Percentiles rank a stretch among this genome's conserved stretches.
These are phyloP conservation scores for Geranium rotundifolium DNA, from an alignment of 345 rosid species.

Conservation along the genomic window DNA sequence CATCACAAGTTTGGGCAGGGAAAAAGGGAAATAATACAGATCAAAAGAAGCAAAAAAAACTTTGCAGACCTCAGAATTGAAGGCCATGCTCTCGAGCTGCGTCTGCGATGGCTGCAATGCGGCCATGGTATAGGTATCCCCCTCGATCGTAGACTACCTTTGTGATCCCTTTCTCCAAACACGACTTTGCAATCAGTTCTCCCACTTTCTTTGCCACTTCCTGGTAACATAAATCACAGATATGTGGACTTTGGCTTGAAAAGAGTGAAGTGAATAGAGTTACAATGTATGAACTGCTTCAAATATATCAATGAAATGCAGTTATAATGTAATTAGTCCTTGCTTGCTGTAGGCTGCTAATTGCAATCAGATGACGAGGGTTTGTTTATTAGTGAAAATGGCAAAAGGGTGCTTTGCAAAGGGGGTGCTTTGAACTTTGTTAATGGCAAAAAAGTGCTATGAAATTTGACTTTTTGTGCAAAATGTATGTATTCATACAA, in stretches of 20 bases:
- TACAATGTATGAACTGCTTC: too few species aligned
- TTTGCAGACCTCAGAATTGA: slow-evolving; percentile 35
- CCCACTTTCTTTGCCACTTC: slow-evolving; percentile 92
- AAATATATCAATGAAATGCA: too few species aligned
- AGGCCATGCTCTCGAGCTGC: slow-evolving; percentile 86
- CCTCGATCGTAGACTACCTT: slow-evolving; percentile 88
- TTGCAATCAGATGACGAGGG: too few species aligned
- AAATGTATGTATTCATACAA: too few species aligned
- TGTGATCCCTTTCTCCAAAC: slow-evolving; percentile 81
- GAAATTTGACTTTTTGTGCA: too few species aligned
- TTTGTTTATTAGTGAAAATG: too few species aligned
- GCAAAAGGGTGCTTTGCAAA: too few species aligned
- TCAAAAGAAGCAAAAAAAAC: background rate
- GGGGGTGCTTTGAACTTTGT: too few species aligned
- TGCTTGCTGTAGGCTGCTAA: too few species aligned
- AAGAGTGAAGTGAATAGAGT: background rate
- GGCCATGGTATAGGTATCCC: slow-evolving; percentile 92
- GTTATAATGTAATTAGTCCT: too few species aligned
- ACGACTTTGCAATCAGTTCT: slow-evolving; percentile 63
- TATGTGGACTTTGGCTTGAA: background rate
- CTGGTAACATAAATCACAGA: slow-evolving; percentile 27
- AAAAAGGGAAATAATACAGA: background rate
- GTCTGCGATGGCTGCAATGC: slow-evolving; percentile 62
- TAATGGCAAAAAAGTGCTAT: too few species aligned
- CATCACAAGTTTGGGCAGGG: background rate